Conservation (phyloP, 2,329 filamentous ascomycete genomes). For the Sarocladium oryzae region DNA sequence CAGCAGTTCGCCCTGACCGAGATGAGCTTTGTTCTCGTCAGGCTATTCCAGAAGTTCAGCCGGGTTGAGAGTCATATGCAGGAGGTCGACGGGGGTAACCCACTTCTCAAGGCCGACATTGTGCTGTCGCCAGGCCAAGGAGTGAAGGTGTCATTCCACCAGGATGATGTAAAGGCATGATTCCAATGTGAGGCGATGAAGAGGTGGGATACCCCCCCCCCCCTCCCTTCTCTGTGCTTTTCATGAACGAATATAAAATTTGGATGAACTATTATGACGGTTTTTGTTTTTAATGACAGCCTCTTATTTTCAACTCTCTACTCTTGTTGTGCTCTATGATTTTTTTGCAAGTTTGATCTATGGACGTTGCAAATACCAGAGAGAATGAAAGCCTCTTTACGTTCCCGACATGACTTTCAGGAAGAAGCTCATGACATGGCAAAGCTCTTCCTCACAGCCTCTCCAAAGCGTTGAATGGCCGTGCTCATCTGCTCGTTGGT, state of each 20-base stretch:
- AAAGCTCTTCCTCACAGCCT: slow-evolving; percentile 59
- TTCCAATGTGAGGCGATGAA: not conserved
- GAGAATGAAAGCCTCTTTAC: too few species aligned
- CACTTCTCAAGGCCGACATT: slow-evolving; percentile 52
- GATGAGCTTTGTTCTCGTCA: slow-evolving; percentile 65
- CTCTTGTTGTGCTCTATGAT: too few species aligned
- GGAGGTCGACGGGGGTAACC: slow-evolving; percentile 46
- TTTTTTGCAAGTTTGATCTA: too few species aligned
- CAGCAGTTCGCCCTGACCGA: slow-evolving; percentile 79
- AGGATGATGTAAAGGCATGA: slow-evolving; percentile 31
- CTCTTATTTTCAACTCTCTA: too few species aligned
- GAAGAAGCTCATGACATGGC: slow-evolving; percentile 9
- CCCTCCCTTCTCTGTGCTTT: too few species aligned
- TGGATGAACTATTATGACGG: too few species aligned
- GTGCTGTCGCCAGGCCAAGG: slow-evolving; percentile 53
- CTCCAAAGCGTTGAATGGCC: slow-evolving; percentile 69
- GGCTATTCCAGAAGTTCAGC: slow-evolving; percentile 67
- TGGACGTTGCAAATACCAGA: too few species aligned
- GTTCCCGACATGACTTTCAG: too few species aligned
- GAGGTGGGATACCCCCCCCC: too few species aligned
- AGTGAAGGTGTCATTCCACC: slow-evolving; percentile 48
- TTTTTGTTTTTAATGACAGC: too few species aligned
- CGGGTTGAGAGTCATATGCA: slow-evolving; percentile 52
- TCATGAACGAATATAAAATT: too few species aligned
- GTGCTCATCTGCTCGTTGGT: slow-evolving; percentile 62